Percentiles rank a stretch among this genome's conserved stretches.
Evolutionary conservation across 2,329 filamentous ascomycete genomes (phyloP).

Genomic region (Aspergillus clavatus): DNA sequence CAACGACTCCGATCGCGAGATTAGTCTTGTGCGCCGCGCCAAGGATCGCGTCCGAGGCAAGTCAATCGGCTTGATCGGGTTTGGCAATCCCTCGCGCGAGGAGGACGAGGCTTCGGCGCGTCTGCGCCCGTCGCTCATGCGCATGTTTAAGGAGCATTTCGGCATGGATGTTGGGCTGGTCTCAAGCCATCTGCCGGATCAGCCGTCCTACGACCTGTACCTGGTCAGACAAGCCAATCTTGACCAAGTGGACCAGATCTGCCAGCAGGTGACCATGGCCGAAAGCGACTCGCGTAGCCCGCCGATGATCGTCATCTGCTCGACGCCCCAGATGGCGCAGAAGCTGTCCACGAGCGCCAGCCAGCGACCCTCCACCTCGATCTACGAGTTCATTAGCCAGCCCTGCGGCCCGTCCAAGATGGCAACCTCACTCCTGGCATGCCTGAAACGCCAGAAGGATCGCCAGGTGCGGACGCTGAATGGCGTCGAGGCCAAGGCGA

Average conservation of each 20-base stretch:
- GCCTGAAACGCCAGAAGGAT: conserved; percentile 17
- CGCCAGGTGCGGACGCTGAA: conserved; percentile 9
- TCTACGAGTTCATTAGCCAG: conserved; percentile 33
- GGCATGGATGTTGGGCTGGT: conserved; percentile 11
- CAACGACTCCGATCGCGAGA: not conserved
- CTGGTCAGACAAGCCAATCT: conserved; percentile 22
- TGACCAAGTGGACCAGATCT: conserved; percentile 13
- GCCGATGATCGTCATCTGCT: conserved; percentile 29
- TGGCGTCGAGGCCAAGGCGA: no score
- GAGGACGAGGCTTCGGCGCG: not conserved
- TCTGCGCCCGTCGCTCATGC: conserved; percentile 16
- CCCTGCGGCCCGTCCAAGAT: conserved; percentile 33
- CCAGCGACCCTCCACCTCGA: conserved; percentile 1
- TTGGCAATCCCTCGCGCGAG: conserved; percentile 14
- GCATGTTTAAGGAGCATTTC: conserved; percentile 21
- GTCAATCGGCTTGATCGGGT: conserved; percentile 19
- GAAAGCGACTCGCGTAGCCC: conserved; percentile 7
- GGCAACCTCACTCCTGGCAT: conserved; percentile 25
- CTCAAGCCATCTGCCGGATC: conserved; percentile 1
- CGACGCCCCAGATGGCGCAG: conserved; percentile 19
- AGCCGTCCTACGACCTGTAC: conserved; percentile 16
- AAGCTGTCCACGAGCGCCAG: conserved; percentile 11
- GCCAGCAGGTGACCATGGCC: not conserved
- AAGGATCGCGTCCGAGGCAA: conserved; percentile 6
- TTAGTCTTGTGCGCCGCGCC: not conserved